These are phyloP conservation scores for Choiromyces venosus DNA, from an alignment of 495 filamentous ascomycete species.

Conservation along the genomic window DNA sequence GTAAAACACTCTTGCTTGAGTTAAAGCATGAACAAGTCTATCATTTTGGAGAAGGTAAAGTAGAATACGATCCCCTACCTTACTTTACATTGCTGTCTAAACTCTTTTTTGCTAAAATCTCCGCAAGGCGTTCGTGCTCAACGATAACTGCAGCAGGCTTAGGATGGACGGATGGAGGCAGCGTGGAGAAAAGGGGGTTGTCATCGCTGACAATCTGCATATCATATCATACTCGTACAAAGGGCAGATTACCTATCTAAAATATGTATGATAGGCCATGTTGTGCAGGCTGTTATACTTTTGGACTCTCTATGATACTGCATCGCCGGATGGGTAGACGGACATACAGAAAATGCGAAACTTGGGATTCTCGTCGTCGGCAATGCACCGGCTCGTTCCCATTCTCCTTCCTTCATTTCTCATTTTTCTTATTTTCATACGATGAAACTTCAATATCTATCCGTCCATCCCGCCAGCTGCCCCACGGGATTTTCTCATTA, in stretches of 20 bases:
- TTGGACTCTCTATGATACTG: not conserved
- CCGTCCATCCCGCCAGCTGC: not conserved
- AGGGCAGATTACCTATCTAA: not conserved
- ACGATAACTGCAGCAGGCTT: not conserved
- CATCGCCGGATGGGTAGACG: not conserved
- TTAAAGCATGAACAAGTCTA: not conserved
- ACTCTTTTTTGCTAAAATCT: not conserved
- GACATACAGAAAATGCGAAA: not conserved
- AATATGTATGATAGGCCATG: not conserved
- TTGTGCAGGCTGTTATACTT: not conserved
- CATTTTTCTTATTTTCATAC: not conserved
- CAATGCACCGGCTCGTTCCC: not conserved
- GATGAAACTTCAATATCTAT: not conserved
- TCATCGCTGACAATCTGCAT: not conserved
- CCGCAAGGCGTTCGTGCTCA: not conserved
- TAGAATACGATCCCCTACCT: not conserved
- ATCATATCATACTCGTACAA: not conserved
- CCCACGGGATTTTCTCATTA: not conserved
- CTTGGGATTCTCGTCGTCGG: not conserved
- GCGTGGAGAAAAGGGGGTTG: not conserved
- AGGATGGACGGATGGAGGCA: not conserved
- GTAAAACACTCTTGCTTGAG: not conserved
- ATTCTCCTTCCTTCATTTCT: not conserved
- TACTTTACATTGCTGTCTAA: not conserved
- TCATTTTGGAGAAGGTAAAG: not conserved